These are phyloP conservation scores for Gigaspora rosea DNA, from an alignment of 192 early-diverging fungal species.

Conservation along the genomic window DNA sequence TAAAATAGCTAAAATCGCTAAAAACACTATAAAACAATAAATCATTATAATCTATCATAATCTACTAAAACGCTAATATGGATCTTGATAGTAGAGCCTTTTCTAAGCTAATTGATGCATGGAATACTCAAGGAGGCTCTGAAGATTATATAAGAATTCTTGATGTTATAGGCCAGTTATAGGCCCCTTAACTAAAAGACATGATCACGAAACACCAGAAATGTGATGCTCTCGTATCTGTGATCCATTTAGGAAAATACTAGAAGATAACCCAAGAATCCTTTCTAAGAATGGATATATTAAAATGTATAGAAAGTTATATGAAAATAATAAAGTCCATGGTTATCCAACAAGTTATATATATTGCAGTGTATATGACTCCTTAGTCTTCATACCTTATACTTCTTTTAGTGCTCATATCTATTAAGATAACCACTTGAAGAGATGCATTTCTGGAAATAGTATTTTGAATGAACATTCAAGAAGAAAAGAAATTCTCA, in stretches of 20 bases:
- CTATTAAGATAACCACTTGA: background rate
- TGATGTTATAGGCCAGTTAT: background rate
- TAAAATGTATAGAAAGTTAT: background rate
- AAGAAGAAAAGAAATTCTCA: no score
- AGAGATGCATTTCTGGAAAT: background rate
- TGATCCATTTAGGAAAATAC: slow-evolving; percentile 22
- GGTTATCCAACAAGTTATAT: background rate
- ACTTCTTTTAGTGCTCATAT: background rate
- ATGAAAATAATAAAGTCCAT: background rate
- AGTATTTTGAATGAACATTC: background rate
- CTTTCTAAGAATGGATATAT: slow-evolving; percentile 26
- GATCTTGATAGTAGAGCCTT: background rate
- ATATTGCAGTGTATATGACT: slow-evolving; percentile 17
- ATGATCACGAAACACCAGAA: slow-evolving; percentile 14
- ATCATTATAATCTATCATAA: background rate
- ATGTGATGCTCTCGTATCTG: slow-evolving; percentile 17
- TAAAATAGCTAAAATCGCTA: no score
- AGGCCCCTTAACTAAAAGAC: background rate
- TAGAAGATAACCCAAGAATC: slow-evolving; percentile 21
- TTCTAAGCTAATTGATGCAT: background rate
- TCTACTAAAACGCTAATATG: background rate
- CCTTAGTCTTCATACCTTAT: background rate
- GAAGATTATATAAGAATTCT: background rate
- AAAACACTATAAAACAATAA: no score
- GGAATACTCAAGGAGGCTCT: no score